Evolutionary conservation across 2,329 filamentous ascomycete species (phyloP), one percentile per base, ranked within the genome.

Genomic region (Pestalotiopsis sp.): DNA sequence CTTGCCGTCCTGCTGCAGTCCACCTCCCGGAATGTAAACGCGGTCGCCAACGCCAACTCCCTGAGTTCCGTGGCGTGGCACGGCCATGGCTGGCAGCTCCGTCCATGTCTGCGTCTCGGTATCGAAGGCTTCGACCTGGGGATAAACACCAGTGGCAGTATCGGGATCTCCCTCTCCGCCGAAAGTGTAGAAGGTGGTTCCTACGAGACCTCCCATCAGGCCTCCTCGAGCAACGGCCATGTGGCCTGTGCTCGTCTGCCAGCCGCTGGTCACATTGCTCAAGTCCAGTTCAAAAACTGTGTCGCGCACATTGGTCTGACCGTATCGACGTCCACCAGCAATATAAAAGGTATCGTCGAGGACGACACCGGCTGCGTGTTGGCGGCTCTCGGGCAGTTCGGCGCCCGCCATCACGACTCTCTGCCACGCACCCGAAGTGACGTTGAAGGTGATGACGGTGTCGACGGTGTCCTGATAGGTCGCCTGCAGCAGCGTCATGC

Each of bases 1-100:
- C 27, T 49, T 52, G 20, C 45, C 45, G 12, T 52, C 45, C 45
- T 45, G 57, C 13, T 45, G 41, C 14, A 52, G 6, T 11, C 79
- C 80, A 49, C 80, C 79, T 2, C 80, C 80, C 1, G 80, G 80
- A 41, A 81, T 73, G 68, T 78, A 80, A 1, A 82, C 71, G 4
- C 66, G 72, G 2, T 69, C 70, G 0, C 71, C 73, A 2, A 79
- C 67, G 0, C 72, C 73, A 3, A 74, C 78, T 13, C 76, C 80
- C 1, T 72, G 68, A 1, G 77, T 80, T 1, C 79, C 79, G 67
- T 82, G 80, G n/a, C 79, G 71, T 3, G 80, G 80, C 17, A 77
- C 9, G 1, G 66, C 62, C 80, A 81, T 80, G 0, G 75, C 65
- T 1, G 66, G 61, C 17, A 77, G 64, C 20, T 64, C 62, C 6